A percentile compares a stretch with the other conserved stretches of the same genome.
Conservation (phyloP, 2,329 filamentous ascomycete species). For the Tolypocladium ovalisporum region DNA sequence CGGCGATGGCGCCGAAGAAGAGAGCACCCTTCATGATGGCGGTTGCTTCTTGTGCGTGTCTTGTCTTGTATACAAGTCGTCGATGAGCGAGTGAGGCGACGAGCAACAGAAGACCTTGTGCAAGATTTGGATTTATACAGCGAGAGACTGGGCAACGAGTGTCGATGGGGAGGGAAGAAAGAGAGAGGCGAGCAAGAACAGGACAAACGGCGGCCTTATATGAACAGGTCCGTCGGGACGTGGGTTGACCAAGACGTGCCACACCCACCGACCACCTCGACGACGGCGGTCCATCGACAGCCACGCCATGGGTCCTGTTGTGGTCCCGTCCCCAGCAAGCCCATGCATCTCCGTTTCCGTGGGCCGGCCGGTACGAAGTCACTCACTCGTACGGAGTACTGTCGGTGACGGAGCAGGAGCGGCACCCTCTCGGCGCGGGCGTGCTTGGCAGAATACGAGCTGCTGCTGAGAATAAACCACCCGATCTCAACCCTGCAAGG, state of each 20-base stretch:
- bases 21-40: slow-evolving; percentile 22
- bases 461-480: not conserved
- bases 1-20: slow-evolving; percentile 20
- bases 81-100: not conserved
- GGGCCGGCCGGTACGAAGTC: not conserved
- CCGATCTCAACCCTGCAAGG: not conserved
- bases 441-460: not conserved
- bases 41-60: too few relatives aligned
- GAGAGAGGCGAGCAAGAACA: not conserved
- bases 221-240: not conserved
- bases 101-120: not conserved
- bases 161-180: not conserved
- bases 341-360: not conserved
- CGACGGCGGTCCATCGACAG: not conserved
- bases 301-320: not conserved
- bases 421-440: not conserved
- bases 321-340: not conserved
- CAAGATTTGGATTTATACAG: not conserved
- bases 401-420: not conserved
- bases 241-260: not conserved
- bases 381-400: not conserved
- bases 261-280: not conserved
- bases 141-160: not conserved
- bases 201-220: not conserved
- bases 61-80: not conserved